Evolutionary conservation across 2,329 filamentous ascomycete genomes (phyloP).

Genomic region (Penicillium sp.): DNA sequence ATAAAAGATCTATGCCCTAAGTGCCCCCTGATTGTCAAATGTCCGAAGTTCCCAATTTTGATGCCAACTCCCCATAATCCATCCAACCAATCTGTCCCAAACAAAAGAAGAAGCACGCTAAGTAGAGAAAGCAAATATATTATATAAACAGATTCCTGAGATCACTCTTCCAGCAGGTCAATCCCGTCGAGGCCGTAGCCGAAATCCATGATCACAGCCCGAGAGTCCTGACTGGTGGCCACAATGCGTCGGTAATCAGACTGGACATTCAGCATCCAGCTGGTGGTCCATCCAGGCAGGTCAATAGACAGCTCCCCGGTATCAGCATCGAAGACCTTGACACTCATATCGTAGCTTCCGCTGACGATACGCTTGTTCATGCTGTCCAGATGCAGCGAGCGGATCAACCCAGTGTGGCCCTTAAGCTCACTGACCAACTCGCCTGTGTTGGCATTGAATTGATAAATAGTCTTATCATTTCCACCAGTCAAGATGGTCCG

Average conservation of each 20-base stretch:
- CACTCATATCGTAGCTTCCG: slow-evolving; percentile 91
- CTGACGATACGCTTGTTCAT: slow-evolving; percentile 83
- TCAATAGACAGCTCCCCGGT: slow-evolving; percentile 76
- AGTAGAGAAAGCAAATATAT: slow-evolving; percentile 12
- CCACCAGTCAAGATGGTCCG: slow-evolving; percentile 89
- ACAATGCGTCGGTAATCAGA: slow-evolving; percentile 94
- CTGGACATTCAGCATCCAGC: slow-evolving; percentile 96
- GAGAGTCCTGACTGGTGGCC: slow-evolving; percentile 89
- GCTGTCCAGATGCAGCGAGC: slow-evolving; percentile 87
- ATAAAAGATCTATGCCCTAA: background rate
- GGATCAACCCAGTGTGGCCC: slow-evolving; percentile 82
- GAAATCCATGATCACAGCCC: slow-evolving; percentile 93
- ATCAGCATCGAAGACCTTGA: slow-evolving; percentile 90
- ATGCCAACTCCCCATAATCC: slow-evolving; percentile 1
- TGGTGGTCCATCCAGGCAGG: slow-evolving; percentile 92
- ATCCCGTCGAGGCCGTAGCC: slow-evolving; percentile 60
- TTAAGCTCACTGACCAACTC: slow-evolving; percentile 77
- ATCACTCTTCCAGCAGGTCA: slow-evolving; percentile 49
- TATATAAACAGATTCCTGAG: background rate
- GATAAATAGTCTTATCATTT: slow-evolving; percentile 92
- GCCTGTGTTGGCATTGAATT: slow-evolving; percentile 92
- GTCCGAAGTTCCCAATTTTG: background rate
- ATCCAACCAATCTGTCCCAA: background rate
- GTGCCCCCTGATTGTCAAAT: slow-evolving; percentile 3
- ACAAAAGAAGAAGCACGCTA: slow-evolving; percentile 10